Base-by-base conservation (phyloP, 202 grass and related monocot species). In the Eragrostis tef region DNA sequence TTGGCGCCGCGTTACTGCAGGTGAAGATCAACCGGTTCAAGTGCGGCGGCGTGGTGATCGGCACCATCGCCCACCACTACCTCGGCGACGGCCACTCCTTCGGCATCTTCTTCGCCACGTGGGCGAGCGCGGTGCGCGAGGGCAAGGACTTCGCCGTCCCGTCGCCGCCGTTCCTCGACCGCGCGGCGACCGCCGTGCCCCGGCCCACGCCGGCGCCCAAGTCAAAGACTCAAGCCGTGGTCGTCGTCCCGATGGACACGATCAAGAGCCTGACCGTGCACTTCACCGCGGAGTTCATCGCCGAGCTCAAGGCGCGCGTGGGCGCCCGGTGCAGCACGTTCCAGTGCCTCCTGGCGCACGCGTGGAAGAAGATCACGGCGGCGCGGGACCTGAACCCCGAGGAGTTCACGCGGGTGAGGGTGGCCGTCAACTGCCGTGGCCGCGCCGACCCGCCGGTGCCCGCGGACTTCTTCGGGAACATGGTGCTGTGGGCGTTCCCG, bases 21-120 rank as follows among this genome's bases (percentile, higher is more conserved):
- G 79, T 77, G 56, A 78, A 89, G 70, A 65, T 92, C 11, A 86
- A 76, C 34, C 21, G 90, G 9, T 88, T 74, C 83, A 43, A 7
- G 31, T 92, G 86, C 65, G 86, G 90, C 19, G 83, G 90, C 10
- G 44, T 89, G n/a, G 68, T 89, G 13, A 80, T 80, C 76, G 84
- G 84, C 59, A 73, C 14, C 0, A 58, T 14, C 24, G 14, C 39
- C 70, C 79, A 86, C 63, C 82, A 88, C 78, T 66, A 70, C 4
- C 72, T 88, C 56, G 61, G 78, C 53, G 89, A 91, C 64, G 89
- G 85, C 3, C 81, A 88, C 22, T 74, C 89, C 39, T 85, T 91
- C 71, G 86, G 78, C 60, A 45, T 34, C 77, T 88, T 91, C 78
- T 56, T 41, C 71, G 17, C 56, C 13, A 46, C 25, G 0, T 92